Conservation (phyloP, 2,329 filamentous ascomycete species). For the Byssothecium circinans region DNA sequence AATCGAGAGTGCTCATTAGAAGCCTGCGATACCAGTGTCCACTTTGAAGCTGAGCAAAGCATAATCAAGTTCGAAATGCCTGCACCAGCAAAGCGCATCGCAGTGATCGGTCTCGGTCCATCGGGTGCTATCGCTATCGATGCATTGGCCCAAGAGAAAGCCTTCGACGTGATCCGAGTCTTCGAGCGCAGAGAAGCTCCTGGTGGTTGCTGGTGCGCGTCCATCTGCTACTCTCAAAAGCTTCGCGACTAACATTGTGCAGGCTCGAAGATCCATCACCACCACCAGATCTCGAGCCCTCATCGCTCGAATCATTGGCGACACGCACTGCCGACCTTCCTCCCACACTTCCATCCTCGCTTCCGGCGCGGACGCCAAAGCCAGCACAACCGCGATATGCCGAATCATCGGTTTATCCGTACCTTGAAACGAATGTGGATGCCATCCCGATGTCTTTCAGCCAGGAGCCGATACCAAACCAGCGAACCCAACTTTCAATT, state of each 20-base stretch:
- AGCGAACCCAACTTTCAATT: constrained; percentile 46
- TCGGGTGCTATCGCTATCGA: constrained; percentile 63
- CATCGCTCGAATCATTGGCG: constrained; percentile 21
- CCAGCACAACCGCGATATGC: constrained; percentile 21
- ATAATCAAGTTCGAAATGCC: constrained; percentile 12
- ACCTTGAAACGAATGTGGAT: constrained; percentile 67
- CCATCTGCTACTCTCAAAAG: not conserved
- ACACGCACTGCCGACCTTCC: constrained; percentile 22
- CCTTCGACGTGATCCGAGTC: constrained; percentile 61
- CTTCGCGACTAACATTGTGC: not conserved
- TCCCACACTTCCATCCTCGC: constrained; percentile 16
- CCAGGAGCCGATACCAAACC: constrained; percentile 56
- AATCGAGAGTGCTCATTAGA: no score
- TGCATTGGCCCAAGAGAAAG: constrained; percentile 60
- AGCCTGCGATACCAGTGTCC: no score
- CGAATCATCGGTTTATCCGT: constrained; percentile 55
- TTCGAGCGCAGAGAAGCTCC: constrained; percentile 63
- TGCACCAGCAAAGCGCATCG: constrained; percentile 46
- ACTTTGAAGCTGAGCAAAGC: not conserved
- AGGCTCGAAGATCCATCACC: constrained; percentile 28
- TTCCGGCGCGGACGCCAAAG: constrained; percentile 23
- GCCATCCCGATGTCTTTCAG: constrained; percentile 62
- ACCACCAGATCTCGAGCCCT: constrained; percentile 23
- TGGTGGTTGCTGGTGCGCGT: constrained; percentile 63
- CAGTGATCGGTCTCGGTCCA: constrained; percentile 64